A percentile compares a stretch with the other conserved stretches of the same genome.
These are phyloP conservation scores for Pleurotus salmoneostramineus DNA, from an alignment of 768 basidiomycete species.

Conservation along the genomic window DNA sequence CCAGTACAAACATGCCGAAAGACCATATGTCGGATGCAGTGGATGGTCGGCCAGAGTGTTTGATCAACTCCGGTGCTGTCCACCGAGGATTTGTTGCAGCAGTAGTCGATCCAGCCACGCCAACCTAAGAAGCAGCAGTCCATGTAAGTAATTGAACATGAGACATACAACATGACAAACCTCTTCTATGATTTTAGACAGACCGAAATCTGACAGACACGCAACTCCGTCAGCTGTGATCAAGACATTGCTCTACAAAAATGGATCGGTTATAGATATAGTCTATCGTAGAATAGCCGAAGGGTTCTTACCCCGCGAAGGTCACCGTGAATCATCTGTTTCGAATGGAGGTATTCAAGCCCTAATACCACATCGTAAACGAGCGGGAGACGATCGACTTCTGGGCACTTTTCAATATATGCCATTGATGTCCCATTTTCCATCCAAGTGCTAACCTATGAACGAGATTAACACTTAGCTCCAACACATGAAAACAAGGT, in stretches of 20 bases:
- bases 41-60: constrained; percentile 23
- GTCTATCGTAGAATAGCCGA: neutral
- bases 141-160: neutral
- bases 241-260: constrained; percentile 38
- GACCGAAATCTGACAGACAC: constrained; percentile 40
- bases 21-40: constrained; percentile 45
- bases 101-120: constrained; percentile 17
- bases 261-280: neutral
- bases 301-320: constrained; percentile 30
- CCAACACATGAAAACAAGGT: neutral
- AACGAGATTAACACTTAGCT: neutral
- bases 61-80: constrained; percentile 37
- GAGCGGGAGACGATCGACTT: constrained; percentile 31
- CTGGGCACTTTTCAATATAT: constrained; percentile 27
- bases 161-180: constrained; percentile 16
- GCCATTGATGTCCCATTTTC: constrained; percentile 33
- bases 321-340: constrained; percentile 37
- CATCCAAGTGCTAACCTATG: constrained; percentile 44
- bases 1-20: constrained; percentile 43
- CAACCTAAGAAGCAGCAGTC: constrained; percentile 18
- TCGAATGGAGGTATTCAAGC: constrained; percentile 34
- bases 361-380: constrained; percentile 35
- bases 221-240: constrained; percentile 34
- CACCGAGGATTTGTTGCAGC: constrained; percentile 29
- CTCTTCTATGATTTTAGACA: constrained; percentile 35